A percentile compares a stretch with the other conserved stretches of the same genome.
Evolutionary conservation across 495 filamentous ascomycete species (phyloP).

Genomic region (Penicillium arizonense): DNA sequence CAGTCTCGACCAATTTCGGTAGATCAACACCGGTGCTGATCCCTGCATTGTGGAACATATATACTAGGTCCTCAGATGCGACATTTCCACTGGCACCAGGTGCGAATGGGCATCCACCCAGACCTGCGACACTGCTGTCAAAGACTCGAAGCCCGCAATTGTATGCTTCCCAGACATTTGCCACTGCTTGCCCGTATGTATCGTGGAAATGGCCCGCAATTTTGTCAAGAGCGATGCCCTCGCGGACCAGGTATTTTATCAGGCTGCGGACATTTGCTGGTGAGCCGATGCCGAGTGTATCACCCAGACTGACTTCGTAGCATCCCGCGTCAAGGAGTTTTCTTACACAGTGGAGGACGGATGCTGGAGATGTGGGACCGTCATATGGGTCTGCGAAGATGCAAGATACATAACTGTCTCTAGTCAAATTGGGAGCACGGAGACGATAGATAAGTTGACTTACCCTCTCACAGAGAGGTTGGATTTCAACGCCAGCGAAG

Average conservation of each 20-base stretch:
- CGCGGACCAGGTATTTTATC: conserved; percentile 22
- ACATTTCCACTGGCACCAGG: conserved; percentile 48
- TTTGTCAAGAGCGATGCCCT: conserved; percentile 21
- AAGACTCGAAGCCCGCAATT: conserved; percentile 39
- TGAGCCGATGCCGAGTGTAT: conserved; percentile 41
- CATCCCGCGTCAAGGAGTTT: conserved; percentile 37
- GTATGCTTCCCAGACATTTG: conserved; percentile 45
- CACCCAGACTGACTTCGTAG: conserved; percentile 46
- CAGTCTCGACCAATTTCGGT: conserved; percentile 27
- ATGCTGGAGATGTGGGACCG: conserved; percentile 25
- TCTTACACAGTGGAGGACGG: conserved; percentile 30
- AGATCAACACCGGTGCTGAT: conserved; percentile 41
- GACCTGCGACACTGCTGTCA: conserved; percentile 42
- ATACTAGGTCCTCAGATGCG: conserved; percentile 41
- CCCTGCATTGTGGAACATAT: conserved; percentile 39
- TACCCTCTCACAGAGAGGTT: conserved; percentile 39
- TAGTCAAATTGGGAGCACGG: neutral
- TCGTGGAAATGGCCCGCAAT: conserved; percentile 50
- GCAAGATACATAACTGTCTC: conserved; percentile 41
- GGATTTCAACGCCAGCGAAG: conserved; percentile 12
- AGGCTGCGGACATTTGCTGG: conserved; percentile 29
- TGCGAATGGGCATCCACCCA: conserved; percentile 48
- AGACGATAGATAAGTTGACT: conserved; percentile 2
- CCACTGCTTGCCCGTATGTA: conserved; percentile 42
- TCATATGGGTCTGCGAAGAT: conserved; percentile 44